Conservation (phyloP, 768 basidiomycete species). For the Lactarius quietus region DNA sequence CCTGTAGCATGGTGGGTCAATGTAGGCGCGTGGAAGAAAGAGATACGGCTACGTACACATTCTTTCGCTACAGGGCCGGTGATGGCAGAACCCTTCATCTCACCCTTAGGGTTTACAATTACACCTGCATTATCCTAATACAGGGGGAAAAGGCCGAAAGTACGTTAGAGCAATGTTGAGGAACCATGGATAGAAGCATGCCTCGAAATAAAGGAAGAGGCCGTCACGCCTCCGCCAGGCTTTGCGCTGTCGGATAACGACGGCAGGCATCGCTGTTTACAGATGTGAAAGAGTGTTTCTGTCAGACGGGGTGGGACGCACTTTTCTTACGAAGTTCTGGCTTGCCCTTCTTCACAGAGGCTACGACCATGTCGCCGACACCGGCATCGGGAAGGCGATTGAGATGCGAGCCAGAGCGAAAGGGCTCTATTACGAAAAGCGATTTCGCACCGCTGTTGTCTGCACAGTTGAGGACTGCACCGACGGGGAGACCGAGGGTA, state of each 20-base stretch:
- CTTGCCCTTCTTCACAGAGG: slow-evolving; percentile 99
- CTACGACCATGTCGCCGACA: slow-evolving; percentile 94
- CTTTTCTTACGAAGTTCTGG: slow-evolving; percentile 99
- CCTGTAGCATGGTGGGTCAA: slow-evolving; percentile 41
- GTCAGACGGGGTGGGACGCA: slow-evolving; percentile 41
- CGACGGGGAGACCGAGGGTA: slow-evolving; percentile 90
- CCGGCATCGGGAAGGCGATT: slow-evolving; percentile 97
- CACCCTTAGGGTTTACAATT: slow-evolving; percentile 97
- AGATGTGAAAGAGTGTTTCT: not conserved
- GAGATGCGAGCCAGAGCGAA: slow-evolving; percentile 91
- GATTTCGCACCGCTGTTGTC: slow-evolving; percentile 99
- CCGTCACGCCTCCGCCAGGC: slow-evolving; percentile 98
- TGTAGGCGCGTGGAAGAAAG: slow-evolving; percentile 6
- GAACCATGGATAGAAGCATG: slow-evolving; percentile 32
- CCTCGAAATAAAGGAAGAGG: slow-evolving; percentile 98
- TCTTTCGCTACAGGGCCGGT: slow-evolving; percentile 98
- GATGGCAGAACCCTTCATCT: slow-evolving; percentile 99
- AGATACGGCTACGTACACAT: slow-evolving; percentile 62
- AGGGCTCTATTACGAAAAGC: slow-evolving; percentile 91
- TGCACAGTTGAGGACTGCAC: slow-evolving; percentile 94
- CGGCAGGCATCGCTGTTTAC: slow-evolving; percentile 85
- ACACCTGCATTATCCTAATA: slow-evolving; percentile 89
- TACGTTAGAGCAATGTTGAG: not conserved
- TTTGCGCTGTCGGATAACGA: slow-evolving; percentile 97
- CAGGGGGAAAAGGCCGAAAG: not conserved